A percentile compares a stretch with the other conserved stretches of the same genome.
phyloP scores from a whole-genome alignment of 345 rosid species.

The Cardamine occulta region DNA sequence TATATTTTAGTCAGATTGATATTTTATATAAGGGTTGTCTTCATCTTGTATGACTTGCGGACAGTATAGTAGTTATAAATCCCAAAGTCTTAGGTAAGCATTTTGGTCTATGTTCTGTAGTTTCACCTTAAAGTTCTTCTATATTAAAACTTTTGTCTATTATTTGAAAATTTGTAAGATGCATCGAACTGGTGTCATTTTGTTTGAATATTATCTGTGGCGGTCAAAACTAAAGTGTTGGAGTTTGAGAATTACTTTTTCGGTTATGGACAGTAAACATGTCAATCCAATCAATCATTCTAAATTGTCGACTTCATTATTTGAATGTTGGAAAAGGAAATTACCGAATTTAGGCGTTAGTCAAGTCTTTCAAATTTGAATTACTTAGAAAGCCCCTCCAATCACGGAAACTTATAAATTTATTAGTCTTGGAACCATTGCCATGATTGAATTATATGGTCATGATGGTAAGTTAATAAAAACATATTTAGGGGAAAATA shows the following conservation, averaged over 20 bases:
- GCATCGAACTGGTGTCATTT: conserved; percentile 18
- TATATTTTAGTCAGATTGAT: neutral
- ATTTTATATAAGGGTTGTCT: neutral
- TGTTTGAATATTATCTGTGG: neutral
- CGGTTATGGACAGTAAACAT: conserved; percentile 5
- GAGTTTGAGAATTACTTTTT: neutral
- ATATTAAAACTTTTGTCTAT: neutral
- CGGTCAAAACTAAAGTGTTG: conserved; percentile 6
- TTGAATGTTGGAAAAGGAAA: neutral
- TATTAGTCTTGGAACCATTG: neutral
- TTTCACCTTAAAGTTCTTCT: neutral
- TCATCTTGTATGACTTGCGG: neutral
- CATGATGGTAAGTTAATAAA: neutral
- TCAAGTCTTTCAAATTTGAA: neutral
- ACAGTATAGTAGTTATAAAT: neutral
- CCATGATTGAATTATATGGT: neutral
- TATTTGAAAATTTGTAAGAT: conserved; percentile 6
- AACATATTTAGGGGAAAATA: neutral
- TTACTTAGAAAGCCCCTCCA: conserved; percentile 14
- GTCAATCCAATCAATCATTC: conserved; percentile 29
- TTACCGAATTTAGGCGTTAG: neutral
- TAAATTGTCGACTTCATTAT: conserved; percentile 11
- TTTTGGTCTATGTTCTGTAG: conserved; percentile 9
- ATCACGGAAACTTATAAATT: conserved; percentile 23
- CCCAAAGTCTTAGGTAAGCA: conserved; percentile 1